Conservation (phyloP, 1,139 yeast species). For the Candida tetrigidarum region DNA sequence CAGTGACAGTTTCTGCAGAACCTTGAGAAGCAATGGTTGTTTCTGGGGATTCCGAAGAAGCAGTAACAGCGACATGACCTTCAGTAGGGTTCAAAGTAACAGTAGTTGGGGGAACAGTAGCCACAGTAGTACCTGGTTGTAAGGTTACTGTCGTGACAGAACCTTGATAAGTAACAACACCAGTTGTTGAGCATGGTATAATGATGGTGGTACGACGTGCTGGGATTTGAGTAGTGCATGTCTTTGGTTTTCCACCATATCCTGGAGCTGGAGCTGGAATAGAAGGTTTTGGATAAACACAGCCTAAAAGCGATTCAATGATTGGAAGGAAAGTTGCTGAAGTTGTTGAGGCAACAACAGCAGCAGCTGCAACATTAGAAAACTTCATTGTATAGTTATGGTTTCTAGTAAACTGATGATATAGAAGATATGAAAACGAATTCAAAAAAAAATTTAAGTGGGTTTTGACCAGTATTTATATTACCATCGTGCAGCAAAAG, state of each 20-base stretch:
- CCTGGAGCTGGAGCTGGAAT: too few relatives aligned
- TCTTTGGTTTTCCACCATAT: not conserved
- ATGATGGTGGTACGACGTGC: slow-evolving; percentile 4
- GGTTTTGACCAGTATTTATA: slow-evolving; percentile 4
- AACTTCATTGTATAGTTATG: slow-evolving; percentile 6
- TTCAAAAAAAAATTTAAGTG: too few relatives aligned
- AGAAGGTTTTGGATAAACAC: slow-evolving; percentile 7
- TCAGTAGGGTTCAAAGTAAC: slow-evolving; percentile 6
- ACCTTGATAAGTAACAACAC: slow-evolving; percentile 9
- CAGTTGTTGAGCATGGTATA: slow-evolving; percentile 6
- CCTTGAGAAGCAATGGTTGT: slow-evolving; percentile 5
- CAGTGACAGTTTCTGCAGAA: slow-evolving; percentile 7
- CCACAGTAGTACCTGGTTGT: slow-evolving; percentile 5
- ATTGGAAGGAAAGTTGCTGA: slow-evolving; percentile 8
- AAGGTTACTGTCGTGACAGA: slow-evolving; percentile 5
- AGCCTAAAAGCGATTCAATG: slow-evolving; percentile 7
- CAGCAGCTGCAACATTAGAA: slow-evolving; percentile 7
- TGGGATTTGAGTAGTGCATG: slow-evolving; percentile 7
- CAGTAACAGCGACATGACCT: slow-evolving; percentile 1
- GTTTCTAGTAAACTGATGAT: slow-evolving; percentile 4
- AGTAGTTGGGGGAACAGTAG: slow-evolving; percentile 8
- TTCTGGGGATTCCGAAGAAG: slow-evolving; percentile 1
- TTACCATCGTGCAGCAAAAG: too few relatives aligned
- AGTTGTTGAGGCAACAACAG: slow-evolving; percentile 6
- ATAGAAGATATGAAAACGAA: too few relatives aligned